These are phyloP conservation scores for Quercus lobata DNA, from an alignment of 331 rosid species.

Conservation along the genomic window DNA sequence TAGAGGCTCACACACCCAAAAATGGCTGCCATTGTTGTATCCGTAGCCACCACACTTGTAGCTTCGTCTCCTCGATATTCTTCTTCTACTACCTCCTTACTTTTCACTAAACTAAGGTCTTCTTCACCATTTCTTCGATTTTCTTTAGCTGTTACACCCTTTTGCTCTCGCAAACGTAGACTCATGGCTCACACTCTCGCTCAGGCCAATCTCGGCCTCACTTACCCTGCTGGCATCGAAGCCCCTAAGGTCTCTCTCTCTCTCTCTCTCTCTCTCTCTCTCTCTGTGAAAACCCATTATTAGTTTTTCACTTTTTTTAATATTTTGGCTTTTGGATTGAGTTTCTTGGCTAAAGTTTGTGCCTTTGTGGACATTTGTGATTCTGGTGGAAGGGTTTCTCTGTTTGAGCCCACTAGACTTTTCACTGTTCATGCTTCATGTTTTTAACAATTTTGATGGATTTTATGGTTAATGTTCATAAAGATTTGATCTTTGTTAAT, in stretches of 20 bases:
- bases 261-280: not conserved
- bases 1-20: slow-evolving; percentile 19
- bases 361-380: not conserved
- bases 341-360: not conserved
- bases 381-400: not conserved
- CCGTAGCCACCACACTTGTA: slow-evolving; percentile 30
- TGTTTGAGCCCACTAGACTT: not conserved
- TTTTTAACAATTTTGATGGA: not conserved
- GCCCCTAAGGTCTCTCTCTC: slow-evolving; percentile 47
- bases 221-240: slow-evolving; percentile 55
- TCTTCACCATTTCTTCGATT: slow-evolving; percentile 18
- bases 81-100: slow-evolving; percentile 31
- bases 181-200: slow-evolving; percentile 76
- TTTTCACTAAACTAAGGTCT: slow-evolving; percentile 33
- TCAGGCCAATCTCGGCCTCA: slow-evolving; percentile 84
- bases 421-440: not conserved
- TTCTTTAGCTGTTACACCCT: slow-evolving; percentile 35
- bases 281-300: not conserved
- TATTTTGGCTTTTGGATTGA: not conserved
- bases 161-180: slow-evolving; percentile 33
- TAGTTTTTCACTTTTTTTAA: not conserved
- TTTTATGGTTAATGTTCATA: not conserved
- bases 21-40: slow-evolving; percentile 60
- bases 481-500: not conserved
- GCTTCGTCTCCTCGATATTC: slow-evolving; percentile 23